Percentiles rank a stretch among this genome's conserved stretches.
phyloP scores from a whole-genome alignment of 345 rosid species.

The Viola odorata region DNA sequence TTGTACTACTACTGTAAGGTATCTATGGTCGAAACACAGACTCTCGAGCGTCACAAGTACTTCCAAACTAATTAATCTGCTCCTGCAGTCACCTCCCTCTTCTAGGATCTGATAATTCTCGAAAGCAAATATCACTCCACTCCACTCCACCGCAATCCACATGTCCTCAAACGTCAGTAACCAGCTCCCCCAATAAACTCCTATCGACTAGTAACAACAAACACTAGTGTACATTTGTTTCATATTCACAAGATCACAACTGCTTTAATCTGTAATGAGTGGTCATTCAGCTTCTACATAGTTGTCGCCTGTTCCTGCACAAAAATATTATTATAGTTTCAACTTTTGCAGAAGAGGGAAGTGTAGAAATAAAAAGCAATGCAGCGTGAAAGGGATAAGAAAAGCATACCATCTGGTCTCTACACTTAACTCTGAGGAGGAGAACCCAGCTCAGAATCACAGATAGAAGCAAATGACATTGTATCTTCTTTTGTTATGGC shows the following conservation, averaged over 20 bases:
- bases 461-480: slow-evolving; percentile 73
- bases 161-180: slow-evolving; percentile 31
- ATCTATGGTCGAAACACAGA: slow-evolving; percentile 13
- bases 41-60: no score
- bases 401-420: slow-evolving; percentile 24
- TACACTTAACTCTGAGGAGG: slow-evolving; percentile 56
- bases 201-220: slow-evolving; percentile 27
- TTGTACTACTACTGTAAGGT: slow-evolving; percentile 18
- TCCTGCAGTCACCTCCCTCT: not conserved
- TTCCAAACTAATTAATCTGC: slow-evolving; percentile 23
- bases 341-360: not conserved
- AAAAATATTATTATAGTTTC: not conserved
- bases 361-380: not conserved
- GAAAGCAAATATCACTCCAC: slow-evolving; percentile 16
- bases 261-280: not conserved
- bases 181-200: slow-evolving; percentile 13
- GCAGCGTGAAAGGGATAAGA: not conserved
- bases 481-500: slow-evolving; percentile 87
- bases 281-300: slow-evolving; percentile 5
- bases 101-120: slow-evolving; percentile 4
- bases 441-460: slow-evolving; percentile 79
- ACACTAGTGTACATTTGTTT: slow-evolving; percentile 34
- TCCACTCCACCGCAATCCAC: slow-evolving; percentile 5
- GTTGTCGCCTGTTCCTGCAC: slow-evolving; percentile 2
- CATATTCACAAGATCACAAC: slow-evolving; percentile 40